phyloP scores from a whole-genome alignment of 2,329 filamentous ascomycete genomes.

The Aspergillus fructus region DNA sequence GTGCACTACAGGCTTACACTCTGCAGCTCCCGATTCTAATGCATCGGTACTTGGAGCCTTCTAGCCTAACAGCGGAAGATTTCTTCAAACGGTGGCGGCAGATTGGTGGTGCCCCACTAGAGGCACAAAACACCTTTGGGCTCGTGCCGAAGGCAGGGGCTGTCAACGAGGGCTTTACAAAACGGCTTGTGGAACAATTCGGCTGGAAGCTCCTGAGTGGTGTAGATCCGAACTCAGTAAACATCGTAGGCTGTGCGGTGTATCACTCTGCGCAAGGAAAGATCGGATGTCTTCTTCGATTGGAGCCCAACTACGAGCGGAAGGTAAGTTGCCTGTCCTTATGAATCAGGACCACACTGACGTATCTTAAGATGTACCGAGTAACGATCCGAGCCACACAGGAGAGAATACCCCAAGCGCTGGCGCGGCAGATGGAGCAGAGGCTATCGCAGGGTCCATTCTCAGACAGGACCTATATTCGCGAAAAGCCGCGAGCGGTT shows the following conservation, averaged over 20 bases:
- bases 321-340: slow-evolving; percentile 62
- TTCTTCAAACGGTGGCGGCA: slow-evolving; percentile 99
- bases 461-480: slow-evolving; percentile 7
- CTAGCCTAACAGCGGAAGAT: slow-evolving; percentile 81
- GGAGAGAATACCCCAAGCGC: slow-evolving; percentile 75
- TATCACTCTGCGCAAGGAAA: slow-evolving; percentile 77
- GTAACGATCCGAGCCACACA: slow-evolving; percentile 93
- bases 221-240: slow-evolving; percentile 90
- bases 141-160: slow-evolving; percentile 61
- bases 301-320: slow-evolving; percentile 91
- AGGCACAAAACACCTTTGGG: slow-evolving; percentile 84
- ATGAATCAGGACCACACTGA: not conserved
- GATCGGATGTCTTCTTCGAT: slow-evolving; percentile 85
- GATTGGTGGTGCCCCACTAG: slow-evolving; percentile 83
- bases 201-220: slow-evolving; percentile 81
- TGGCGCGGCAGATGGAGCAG: slow-evolving; percentile 86
- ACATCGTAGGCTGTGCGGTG: slow-evolving; percentile 87
- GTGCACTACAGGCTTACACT: slow-evolving; percentile 87
- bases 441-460: slow-evolving; percentile 60
- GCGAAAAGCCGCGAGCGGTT: not conserved
- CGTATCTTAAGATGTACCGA: slow-evolving; percentile 76
- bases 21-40: slow-evolving; percentile 83
- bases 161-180: slow-evolving; percentile 69
- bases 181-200: slow-evolving; percentile 76
- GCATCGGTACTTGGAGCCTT: slow-evolving; percentile 96